Conservation (phyloP, 495 filamentous ascomycete species). For the Cercophora samala region DNA sequence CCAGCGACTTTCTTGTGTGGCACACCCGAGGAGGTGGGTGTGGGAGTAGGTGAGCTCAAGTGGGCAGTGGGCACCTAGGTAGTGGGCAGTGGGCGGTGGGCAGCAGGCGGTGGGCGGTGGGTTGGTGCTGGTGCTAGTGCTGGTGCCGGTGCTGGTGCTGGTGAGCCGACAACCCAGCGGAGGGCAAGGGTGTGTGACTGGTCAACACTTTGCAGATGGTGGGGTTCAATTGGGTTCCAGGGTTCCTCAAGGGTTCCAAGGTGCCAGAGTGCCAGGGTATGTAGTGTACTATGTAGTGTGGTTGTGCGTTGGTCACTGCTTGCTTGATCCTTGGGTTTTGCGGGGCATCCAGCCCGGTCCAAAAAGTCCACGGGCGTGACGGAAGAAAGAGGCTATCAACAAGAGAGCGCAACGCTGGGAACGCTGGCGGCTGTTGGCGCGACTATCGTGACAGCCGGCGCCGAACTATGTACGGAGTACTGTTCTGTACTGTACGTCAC, state of each 20-base stretch:
- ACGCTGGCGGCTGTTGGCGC: constrained; percentile 12
- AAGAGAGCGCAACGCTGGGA: constrained; percentile 7
- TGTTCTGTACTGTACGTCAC: neutral
- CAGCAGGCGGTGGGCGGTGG: neutral
- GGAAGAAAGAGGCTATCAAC: neutral
- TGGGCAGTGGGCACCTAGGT: neutral
- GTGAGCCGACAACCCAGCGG: too few relatives aligned
- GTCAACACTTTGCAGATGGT: neutral
- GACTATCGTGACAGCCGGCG: neutral
- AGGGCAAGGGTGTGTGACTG: constrained; percentile 7
- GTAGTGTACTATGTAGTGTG: too few relatives aligned
- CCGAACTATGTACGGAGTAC: neutral
- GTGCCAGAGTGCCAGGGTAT: neutral
- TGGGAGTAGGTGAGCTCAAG: neutral
- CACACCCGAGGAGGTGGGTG: neutral
- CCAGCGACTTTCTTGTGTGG: constrained; percentile 1
- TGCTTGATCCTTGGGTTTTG: too few relatives aligned
- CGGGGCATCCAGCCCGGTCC: constrained; percentile 1
- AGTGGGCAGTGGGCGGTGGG: too few relatives aligned
- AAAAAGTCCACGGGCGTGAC: neutral
- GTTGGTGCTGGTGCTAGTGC: neutral
- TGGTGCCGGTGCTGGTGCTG: too few relatives aligned
- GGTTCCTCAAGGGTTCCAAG: neutral
- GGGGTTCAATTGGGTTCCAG: constrained; percentile 6
- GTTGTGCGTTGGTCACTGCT: constrained; percentile 4